phyloP scores from a whole-genome alignment of 1,284 basidiomycete genomes.

The Pseudozyma tsukubaensis region DNA sequence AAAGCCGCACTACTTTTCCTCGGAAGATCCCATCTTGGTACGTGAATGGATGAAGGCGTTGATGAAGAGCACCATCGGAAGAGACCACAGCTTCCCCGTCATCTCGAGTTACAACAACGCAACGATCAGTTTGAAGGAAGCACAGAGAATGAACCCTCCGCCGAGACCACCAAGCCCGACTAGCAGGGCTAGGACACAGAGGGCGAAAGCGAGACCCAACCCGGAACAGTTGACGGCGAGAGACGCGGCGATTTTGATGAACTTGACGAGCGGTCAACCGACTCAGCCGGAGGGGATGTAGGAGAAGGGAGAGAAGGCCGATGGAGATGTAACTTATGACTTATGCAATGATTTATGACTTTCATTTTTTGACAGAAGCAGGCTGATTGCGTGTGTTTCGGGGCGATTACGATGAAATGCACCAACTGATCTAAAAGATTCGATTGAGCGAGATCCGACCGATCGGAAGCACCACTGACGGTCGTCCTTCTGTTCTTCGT shows the following conservation, averaged over 20 bases:
- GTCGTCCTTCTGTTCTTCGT: no score
- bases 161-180: constrained; percentile 93
- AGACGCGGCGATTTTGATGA: constrained; percentile 70
- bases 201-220: constrained; percentile 85
- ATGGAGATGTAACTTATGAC: background rate
- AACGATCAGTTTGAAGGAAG: constrained; percentile 92
- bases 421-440: no score
- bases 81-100: constrained; percentile 76
- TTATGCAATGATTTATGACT: background rate
- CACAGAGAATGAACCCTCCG: constrained; percentile 93
- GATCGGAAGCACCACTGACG: no score
- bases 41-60: constrained; percentile 99
- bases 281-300: constrained; percentile 21
- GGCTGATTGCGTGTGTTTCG: no score
- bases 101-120: constrained; percentile 97
- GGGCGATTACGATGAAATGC: no score
- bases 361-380: background rate
- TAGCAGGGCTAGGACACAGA: constrained; percentile 87
- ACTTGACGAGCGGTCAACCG: constrained; percentile 32
- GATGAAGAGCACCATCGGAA: constrained; percentile 96
- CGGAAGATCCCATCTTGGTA: constrained; percentile 83
- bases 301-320: background rate
- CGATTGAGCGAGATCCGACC: no score
- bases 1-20: constrained; percentile 90
- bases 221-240: constrained; percentile 84